Evolutionary conservation across 1,284 basidiomycete species (phyloP).

Genomic region (Pseudozyma thailandica): DNA sequence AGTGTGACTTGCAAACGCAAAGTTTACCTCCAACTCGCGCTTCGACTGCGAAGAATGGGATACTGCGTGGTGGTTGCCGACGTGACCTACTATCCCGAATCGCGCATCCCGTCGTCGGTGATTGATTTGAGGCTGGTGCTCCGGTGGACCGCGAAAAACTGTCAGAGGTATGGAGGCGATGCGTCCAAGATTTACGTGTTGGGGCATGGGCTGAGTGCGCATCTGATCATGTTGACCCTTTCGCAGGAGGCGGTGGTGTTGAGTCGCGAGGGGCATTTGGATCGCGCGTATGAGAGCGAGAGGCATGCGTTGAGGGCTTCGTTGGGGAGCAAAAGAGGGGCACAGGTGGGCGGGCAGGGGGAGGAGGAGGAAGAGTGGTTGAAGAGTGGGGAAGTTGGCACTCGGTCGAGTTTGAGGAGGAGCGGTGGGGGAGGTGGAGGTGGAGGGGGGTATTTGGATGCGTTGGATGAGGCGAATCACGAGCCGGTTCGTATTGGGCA

Average conservation of each 20-base stretch:
- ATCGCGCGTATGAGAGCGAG: constrained; percentile 43
- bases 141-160: constrained; percentile 67
- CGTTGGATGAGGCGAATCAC: constrained; percentile 29
- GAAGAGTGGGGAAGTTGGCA: constrained; percentile 46
- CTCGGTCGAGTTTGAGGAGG: neutral
- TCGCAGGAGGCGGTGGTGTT: constrained; percentile 68
- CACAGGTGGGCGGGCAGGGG: neutral
- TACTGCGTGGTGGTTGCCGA: constrained; percentile 69
- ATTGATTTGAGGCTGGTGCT: constrained; percentile 66
- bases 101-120: constrained; percentile 63
- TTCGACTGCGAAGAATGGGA: constrained; percentile 66
- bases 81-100: constrained; percentile 66
- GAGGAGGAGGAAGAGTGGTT: constrained; percentile 49
- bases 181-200: constrained; percentile 65
- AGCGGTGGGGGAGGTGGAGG: neutral
- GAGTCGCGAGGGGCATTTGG: constrained; percentile 48
- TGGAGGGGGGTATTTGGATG: constrained; percentile 12
- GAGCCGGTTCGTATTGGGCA: constrained; percentile 19
- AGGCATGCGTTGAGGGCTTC: constrained; percentile 20
- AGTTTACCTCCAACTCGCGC: constrained; percentile 66
- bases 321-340: neutral
- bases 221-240: constrained; percentile 68
- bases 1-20: constrained; percentile 41
- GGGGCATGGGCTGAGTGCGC: constrained; percentile 68
- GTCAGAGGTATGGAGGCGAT: constrained; percentile 67